Base-by-base conservation (phyloP, 345 rosid genomes). In the Brassica carinata region DNA sequence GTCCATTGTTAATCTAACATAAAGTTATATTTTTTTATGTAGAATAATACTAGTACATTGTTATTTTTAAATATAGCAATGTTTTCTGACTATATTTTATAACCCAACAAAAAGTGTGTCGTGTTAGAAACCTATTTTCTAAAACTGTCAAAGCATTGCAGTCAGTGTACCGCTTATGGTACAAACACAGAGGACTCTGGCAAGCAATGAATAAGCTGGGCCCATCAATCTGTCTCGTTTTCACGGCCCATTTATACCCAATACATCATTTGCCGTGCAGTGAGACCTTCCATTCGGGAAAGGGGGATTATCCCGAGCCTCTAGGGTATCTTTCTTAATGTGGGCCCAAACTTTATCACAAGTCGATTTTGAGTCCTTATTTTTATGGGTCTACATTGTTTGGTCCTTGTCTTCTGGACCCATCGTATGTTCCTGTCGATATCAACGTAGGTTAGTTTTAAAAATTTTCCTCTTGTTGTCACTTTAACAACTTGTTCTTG, bases 221-320 rank as follows among this genome's bases (percentile, higher is more conserved):
- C 71, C 66, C 79, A 75, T 27, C 43, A 19, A 51, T 26, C n/a
- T 51, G 58, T 51, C 58, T 51, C 18, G 58, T 51, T 53, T 75
- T 74, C 34, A 70, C 72, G 53, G 83, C 83, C 83, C 79, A 80
- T 80, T 53, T 69, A 59, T 45, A 64, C 61, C 61, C 83, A 80
- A 75, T 70, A 80, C 83, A 67, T 45, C 66, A 74, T 65, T 74
- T 15, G 59, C 74, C 76, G 61, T 80, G 57, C 80, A 53, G 38
- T 69, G 53, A 79, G 79, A 63, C 79, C 83, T 71, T 11, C 17
- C 59, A 17, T 38, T 33, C 61, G 61, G 23, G 61, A 15, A 55
- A 55, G 61, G 61, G 26, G 61, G 61, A 55, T 55, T 55, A 55
- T 17, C 9, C 26, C 9, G 61, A 55, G 1, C 61, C 61, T 55